Evolutionary conservation across 768 basidiomycete species (phyloP), one percentile per base, ranked within the genome.

Genomic region (Mycena alexandri): DNA sequence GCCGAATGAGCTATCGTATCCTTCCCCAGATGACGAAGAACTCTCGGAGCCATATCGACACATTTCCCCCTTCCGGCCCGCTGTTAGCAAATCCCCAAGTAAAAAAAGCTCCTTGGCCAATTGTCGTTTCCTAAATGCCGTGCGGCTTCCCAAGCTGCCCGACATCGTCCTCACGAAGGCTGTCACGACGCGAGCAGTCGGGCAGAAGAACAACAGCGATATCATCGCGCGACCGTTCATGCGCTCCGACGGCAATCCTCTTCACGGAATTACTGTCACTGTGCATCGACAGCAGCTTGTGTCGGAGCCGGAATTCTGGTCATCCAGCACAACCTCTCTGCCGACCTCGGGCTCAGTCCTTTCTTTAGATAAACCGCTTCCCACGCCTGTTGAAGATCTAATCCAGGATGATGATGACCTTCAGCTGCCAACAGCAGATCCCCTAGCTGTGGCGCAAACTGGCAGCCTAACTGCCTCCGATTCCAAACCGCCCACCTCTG

Each of bases 121-220:
- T 56, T 57, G 66, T 21, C 61, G 66, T 10, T 38, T 67, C 25
- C 61, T 50, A 22, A 46, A 47, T 9, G 60, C 38, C 3, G 55
- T 67, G 38, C 55, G 64, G 43, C 56, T 65, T 2, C 64, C 56
- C 33, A 67, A 61, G 29, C 21, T 67, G 17, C 33, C 60, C 38
- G 13, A 47, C 21, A 36, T 62, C 54, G 55, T 62, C 8, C 50
- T 36, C 25, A 50, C 50, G 17, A 29, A 29, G 29, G 56, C 64
- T 1, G 61, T 58, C 2, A 67, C 60, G 7, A 56, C 48, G 13
- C 60, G 66, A n/a, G 33, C 41, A 14, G 34, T 61, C 12, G 22
- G 38, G 55, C 10, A n/a, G 2, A 13, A 14, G 19, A 57, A 44
- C 36, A 43, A 44, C 29, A 55, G 5, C 36, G 29, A 29, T 11